These are phyloP conservation scores for Ensete glaucum DNA, from an alignment of 176 grass and related monocot species.

Conservation along the genomic window DNA sequence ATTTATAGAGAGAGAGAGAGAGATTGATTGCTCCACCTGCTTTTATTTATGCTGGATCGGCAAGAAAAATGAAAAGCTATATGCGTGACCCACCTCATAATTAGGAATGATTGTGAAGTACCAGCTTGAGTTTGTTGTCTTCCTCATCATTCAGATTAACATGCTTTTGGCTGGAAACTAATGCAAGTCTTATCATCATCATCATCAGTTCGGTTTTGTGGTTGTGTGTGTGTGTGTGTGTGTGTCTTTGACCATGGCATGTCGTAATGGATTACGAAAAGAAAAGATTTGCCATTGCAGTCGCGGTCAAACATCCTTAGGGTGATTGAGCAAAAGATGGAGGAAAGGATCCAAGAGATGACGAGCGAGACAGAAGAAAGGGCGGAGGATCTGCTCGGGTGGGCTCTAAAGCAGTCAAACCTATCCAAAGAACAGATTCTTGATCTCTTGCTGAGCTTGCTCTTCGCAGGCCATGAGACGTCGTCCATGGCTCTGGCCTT, in stretches of 20 bases:
- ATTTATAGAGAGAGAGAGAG: too few relatives aligned
- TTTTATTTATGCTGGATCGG: neutral
- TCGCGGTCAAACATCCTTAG: conserved; percentile 69
- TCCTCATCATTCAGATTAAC: too few relatives aligned
- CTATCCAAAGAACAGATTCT: conserved; percentile 88
- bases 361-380: conserved; percentile 1
- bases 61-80: neutral
- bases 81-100: neutral
- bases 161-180: too few relatives aligned
- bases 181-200: too few relatives aligned
- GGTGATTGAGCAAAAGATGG: conserved; percentile 86
- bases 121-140: neutral
- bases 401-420: conserved; percentile 61
- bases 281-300: conserved; percentile 15
- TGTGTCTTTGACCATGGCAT: too few relatives aligned
- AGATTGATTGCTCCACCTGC: neutral
- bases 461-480: conserved; percentile 88
- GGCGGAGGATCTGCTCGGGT: conserved; percentile 80
- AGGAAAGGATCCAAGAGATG: conserved; percentile 39
- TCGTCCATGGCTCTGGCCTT: conserved; percentile 81
- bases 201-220: too few relatives aligned
- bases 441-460: conserved; percentile 87
- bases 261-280: too few relatives aligned
- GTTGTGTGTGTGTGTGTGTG: too few relatives aligned
- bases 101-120: conserved; percentile 5